Evolutionary conservation across 192 early-diverging fungal genomes (phyloP), one percentile per base, ranked within the genome.

Genomic region (Linnemannia elongata): DNA sequence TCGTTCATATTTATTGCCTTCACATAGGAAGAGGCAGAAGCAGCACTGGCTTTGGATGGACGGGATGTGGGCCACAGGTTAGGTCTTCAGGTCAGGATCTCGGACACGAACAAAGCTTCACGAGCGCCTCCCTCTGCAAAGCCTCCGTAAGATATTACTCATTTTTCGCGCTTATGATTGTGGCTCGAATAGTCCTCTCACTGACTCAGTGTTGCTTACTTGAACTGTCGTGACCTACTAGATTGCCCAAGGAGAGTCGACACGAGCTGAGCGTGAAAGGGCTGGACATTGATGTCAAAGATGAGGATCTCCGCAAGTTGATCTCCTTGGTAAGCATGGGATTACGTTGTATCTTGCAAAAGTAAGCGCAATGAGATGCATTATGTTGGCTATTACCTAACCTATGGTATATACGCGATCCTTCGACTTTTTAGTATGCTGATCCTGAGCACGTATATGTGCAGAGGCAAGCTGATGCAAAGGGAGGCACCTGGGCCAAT

Each of bases 71-170:
- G 85, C 3, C 63, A 87, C 9, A 79, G 76, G 13, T 71, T 74
- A 0, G 85, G 85, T 35, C 68, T 87, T 6, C 66, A 73, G 27
- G 85, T 87, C 39, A 73, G 77, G 38, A 87, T 87, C 72, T 87
- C 85, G 3, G 85, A 87, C 42, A 87, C 79, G 0, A 76, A 41
- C 18, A 22, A 76, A 60, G 66, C 72, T 45, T 60, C 36, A 24
- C 73, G 30, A 45, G 74, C 30, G 42, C 68, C 60, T 30, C 27
- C 60, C 9, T 71, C 45, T 20, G 73, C 36, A n/a, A 66, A 45
- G 18, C 78, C 83, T 27, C 83, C 83, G 83, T 85, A 85, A 70
- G 60, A 27, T 33, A 12, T 18, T 30, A 3, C 57, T 57, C 57
- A 72, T 24, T 33, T 12, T 66, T 52, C 49, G 0, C 7, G n/a